These are phyloP conservation scores for Fusarium zealandicum DNA, from an alignment of 2,329 filamentous ascomycete genomes.

Conservation along the genomic window DNA sequence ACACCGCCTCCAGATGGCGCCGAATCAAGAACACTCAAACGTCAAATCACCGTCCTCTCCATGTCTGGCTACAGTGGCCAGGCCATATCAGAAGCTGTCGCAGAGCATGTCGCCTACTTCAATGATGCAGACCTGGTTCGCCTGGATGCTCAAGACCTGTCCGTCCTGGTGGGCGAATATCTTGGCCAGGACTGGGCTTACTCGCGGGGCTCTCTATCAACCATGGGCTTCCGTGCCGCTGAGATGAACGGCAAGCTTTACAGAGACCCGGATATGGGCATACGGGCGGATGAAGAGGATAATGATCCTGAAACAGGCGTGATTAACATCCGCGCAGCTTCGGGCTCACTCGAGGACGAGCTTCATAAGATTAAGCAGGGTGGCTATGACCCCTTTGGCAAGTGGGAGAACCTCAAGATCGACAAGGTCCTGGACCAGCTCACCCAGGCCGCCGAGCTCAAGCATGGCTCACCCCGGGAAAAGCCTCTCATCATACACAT, in stretches of 20 bases:
- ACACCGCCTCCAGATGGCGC: constrained; percentile 40
- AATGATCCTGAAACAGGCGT: constrained; percentile 46
- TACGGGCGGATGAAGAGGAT: constrained; percentile 44
- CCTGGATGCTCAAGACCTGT: constrained; percentile 73
- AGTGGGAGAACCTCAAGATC: constrained; percentile 70
- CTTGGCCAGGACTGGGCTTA: constrained; percentile 67
- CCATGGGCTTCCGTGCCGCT: constrained; percentile 64
- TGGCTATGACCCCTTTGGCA: constrained; percentile 48
- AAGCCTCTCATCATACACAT: constrained; percentile 76
- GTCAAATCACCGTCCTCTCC: constrained; percentile 50
- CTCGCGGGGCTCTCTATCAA: constrained; percentile 57
- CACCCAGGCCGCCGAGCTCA: constrained; percentile 55
- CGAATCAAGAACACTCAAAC: constrained; percentile 45
- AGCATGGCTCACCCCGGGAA: constrained; percentile 42
- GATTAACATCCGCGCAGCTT: constrained; percentile 40
- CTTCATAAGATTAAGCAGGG: constrained; percentile 53
- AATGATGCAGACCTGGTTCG: constrained; percentile 72
- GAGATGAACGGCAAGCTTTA: constrained; percentile 62
- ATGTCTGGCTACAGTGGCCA: constrained; percentile 50
- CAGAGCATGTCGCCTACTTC: constrained; percentile 67
- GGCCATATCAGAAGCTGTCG: constrained; percentile 55
- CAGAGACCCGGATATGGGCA: constrained; percentile 52
- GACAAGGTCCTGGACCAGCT: constrained; percentile 64
- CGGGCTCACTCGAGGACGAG: constrained; percentile 51
- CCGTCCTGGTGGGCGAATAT: constrained; percentile 73